Evolutionary conservation across 371 early-diverging fungal species (phyloP), one percentile per base, ranked within the genome.

Genomic region (Coemansia sp.): DNA sequence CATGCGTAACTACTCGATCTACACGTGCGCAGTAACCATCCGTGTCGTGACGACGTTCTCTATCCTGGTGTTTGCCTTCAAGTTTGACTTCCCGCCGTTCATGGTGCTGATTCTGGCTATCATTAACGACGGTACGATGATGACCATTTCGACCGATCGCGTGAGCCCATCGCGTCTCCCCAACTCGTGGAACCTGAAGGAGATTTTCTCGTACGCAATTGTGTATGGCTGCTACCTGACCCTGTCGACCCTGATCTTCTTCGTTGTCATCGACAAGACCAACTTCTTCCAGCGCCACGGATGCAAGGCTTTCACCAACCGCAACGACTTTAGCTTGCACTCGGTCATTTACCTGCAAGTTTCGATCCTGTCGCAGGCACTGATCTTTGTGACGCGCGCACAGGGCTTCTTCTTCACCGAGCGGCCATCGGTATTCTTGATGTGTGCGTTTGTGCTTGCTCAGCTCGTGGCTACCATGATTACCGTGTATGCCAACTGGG

Each of bases 381-480:
- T 94, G 40, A 96, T 96, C 83, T 96, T 96, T 76, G 91, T 93
- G 11, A 96, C 96, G 9, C 89, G 96, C 62, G 78, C 94, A 15
- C 85, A 89, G 52, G 86, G 88, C 32, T 90, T 88, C 83, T 93
- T 92, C 84, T 95, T 89, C 86, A 84, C 83, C 40, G 89, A 87
- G 69, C 81, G 87, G 36, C 96, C 96, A 13, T 89, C 90, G 24
- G 81, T 83, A 80, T 80, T 85, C 64, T 92, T 95, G 79, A 86
- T 87, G n/a, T 66, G 83, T n/a, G 93, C 92, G 66, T 88, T 95
- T 60, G 84, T 90, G 64, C 87, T 90, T 58, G 94, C 94, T 11
- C 96, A 95, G 84, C 78, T 93, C 51, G 83, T 94, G 75, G 96
- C 96, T 28, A 84, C 91, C 66, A 80, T 94, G 64, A 91, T 94